Percentiles rank a stretch among this genome's conserved stretches.
phyloP scores from a whole-genome alignment of 2,329 filamentous ascomycete genomes.

The Colletotrichum sp. region DNA sequence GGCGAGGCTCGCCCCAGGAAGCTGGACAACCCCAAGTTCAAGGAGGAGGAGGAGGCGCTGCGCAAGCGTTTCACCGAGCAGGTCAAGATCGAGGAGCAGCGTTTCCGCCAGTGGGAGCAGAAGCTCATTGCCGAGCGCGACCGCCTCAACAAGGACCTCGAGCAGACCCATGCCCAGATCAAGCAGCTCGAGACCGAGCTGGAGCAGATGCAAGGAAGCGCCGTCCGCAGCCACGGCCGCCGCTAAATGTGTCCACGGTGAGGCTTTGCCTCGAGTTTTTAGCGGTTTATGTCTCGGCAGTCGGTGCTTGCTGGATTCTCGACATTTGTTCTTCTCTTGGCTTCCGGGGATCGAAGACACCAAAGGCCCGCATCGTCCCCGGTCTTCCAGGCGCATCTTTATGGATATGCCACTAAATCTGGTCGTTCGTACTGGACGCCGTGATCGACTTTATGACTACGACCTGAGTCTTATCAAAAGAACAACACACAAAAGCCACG shows the following conservation, averaged over 20 bases:
- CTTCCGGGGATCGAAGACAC: neutral
- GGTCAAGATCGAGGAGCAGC: slow-evolving; percentile 99
- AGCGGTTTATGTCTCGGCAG: slow-evolving; percentile 24
- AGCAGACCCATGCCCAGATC: slow-evolving; percentile 94
- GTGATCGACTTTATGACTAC: neutral
- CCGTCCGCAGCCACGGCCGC: slow-evolving; percentile 90
- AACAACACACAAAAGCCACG: neutral
- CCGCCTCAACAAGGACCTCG: slow-evolving; percentile 98
- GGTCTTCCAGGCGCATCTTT: neutral
- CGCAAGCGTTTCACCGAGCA: slow-evolving; percentile 99
- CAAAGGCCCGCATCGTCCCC: neutral
- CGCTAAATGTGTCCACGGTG: slow-evolving; percentile 60
- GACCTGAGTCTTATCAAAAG: neutral
- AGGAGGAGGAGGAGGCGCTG: slow-evolving; percentile 98
- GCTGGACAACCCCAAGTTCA: slow-evolving; percentile 99
- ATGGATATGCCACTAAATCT: slow-evolving; percentile 12
- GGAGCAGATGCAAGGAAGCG: slow-evolving; percentile 88
- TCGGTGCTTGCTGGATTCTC: slow-evolving; percentile 23
- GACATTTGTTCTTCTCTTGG: slow-evolving; percentile 21
- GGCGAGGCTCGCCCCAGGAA: slow-evolving; percentile 96
- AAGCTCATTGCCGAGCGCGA: slow-evolving; percentile 99
- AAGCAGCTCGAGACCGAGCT: slow-evolving; percentile 92
- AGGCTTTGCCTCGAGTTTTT: slow-evolving; percentile 2
- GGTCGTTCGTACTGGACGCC: neutral
- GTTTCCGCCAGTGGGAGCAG: slow-evolving; percentile 99